phyloP scores from a whole-genome alignment of 352 stramenopile genomes.

The Pythium sp. region DNA sequence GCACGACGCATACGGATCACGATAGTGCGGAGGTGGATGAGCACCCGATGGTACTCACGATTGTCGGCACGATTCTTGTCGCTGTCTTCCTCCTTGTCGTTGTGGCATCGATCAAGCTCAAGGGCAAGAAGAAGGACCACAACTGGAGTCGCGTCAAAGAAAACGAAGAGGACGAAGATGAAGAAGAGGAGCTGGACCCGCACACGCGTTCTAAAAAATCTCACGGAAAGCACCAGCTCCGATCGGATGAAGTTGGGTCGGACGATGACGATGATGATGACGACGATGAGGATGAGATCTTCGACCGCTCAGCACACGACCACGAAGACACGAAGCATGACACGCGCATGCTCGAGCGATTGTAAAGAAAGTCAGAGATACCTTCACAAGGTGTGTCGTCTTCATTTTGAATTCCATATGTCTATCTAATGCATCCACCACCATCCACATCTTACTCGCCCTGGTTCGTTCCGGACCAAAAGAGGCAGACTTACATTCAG shows the following conservation, averaged over 20 bases:
- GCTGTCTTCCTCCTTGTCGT: constrained; percentile 71
- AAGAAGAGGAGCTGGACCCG: constrained; percentile 44
- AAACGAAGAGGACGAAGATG: constrained; percentile 64
- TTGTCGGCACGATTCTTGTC: constrained; percentile 69
- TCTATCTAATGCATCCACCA: neutral
- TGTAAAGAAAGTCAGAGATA: constrained; percentile 29
- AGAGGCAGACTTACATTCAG: neutral
- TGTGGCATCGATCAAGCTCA: constrained; percentile 56
- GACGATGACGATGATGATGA: constrained; percentile 26
- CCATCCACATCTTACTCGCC: neutral
- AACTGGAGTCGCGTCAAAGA: constrained; percentile 73
- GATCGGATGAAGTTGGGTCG: constrained; percentile 21
- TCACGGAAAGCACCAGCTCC: constrained; percentile 34
- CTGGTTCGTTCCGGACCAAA: neutral
- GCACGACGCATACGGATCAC: constrained; percentile 23
- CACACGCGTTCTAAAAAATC: constrained; percentile 18
- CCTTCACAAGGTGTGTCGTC: neutral
- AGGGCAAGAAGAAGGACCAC: constrained; percentile 49
- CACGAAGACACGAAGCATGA: constrained; percentile 49
- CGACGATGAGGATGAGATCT: constrained; percentile 74
- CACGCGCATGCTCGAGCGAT: constrained; percentile 47
- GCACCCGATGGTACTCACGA: constrained; percentile 70
- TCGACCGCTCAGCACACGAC: constrained; percentile 42
- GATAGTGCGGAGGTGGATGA: constrained; percentile 25
- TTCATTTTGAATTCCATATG: constrained; percentile 4